Conservation (phyloP, 306 rosid species). For the Hippophae rhamnoides region DNA sequence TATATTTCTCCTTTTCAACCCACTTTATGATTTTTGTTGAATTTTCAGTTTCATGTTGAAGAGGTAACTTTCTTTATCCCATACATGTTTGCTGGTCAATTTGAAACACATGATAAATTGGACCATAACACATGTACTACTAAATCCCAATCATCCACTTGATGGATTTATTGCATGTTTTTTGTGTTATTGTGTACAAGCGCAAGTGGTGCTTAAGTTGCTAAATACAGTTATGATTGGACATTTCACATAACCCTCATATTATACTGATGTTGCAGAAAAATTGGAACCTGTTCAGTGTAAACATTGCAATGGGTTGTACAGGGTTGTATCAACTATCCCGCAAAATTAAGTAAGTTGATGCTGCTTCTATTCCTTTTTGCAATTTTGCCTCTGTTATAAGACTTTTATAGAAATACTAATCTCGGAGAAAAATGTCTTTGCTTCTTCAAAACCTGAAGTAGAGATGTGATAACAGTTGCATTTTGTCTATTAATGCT, state of each 20-base stretch:
- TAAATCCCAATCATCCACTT: background rate
- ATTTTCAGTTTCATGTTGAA: background rate
- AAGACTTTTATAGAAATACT: background rate
- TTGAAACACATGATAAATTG: no score
- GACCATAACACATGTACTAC: background rate
- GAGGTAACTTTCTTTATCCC: background rate
- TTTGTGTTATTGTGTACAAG: background rate
- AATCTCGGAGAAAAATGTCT: background rate
- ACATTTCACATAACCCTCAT: background rate
- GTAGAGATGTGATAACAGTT: background rate
- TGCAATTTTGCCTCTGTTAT: background rate
- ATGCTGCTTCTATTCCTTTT: background rate
- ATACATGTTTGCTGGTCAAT: background rate
- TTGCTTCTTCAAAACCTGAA: background rate
- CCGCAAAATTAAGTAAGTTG: constrained; percentile 13
- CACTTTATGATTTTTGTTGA: background rate
- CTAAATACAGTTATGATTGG: background rate
- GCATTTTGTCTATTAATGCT: background rate
- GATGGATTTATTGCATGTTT: background rate
- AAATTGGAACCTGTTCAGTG: constrained; percentile 18
- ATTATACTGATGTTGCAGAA: constrained; percentile 14
- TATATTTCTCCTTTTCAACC: background rate
- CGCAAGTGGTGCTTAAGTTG: background rate
- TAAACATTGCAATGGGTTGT: constrained; percentile 18
- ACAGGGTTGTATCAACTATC: constrained; percentile 13